Conservation (phyloP, 2,329 filamentous ascomycete genomes). For the Triangularia setosa region DNA sequence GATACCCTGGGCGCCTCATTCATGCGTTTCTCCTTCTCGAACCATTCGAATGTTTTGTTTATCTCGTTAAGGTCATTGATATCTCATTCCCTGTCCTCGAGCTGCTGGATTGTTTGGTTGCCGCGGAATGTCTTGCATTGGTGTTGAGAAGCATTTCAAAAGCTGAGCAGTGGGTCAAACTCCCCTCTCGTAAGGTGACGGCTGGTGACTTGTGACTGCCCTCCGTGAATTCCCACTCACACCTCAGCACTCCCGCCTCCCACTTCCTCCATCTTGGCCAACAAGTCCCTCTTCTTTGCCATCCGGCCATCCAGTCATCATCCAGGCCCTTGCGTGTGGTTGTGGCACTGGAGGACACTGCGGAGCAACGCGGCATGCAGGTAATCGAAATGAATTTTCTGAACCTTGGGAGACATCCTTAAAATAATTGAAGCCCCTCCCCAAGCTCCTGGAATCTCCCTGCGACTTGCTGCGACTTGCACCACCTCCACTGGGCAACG, state of each 20-base stretch:
- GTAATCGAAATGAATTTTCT: slow-evolving; percentile 12
- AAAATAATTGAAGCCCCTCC: not conserved
- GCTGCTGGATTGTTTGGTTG: not conserved
- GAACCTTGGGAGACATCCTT: not conserved
- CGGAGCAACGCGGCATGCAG: not conserved
- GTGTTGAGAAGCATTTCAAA: not conserved
- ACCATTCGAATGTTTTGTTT: not conserved
- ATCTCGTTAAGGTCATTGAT: not conserved
- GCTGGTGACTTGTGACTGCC: no score
- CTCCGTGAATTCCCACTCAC: not conserved
- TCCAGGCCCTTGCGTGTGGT: slow-evolving; percentile 23
- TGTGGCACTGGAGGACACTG: slow-evolving; percentile 18
- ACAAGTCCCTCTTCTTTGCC: not conserved
- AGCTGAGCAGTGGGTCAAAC: no score
- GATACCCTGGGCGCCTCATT: not conserved
- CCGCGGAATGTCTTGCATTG: not conserved
- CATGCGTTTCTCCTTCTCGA: not conserved
- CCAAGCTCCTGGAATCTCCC: not conserved
- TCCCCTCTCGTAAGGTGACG: no score
- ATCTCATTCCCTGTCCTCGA: not conserved
- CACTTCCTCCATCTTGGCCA: not conserved
- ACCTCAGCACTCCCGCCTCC: not conserved
- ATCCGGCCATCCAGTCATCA: not conserved
- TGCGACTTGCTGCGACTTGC: not conserved
- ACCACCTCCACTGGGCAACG: not conserved